Evolutionary conservation across 441 rosid genomes (phyloP).

Genomic region (Lepidium campestre): DNA sequence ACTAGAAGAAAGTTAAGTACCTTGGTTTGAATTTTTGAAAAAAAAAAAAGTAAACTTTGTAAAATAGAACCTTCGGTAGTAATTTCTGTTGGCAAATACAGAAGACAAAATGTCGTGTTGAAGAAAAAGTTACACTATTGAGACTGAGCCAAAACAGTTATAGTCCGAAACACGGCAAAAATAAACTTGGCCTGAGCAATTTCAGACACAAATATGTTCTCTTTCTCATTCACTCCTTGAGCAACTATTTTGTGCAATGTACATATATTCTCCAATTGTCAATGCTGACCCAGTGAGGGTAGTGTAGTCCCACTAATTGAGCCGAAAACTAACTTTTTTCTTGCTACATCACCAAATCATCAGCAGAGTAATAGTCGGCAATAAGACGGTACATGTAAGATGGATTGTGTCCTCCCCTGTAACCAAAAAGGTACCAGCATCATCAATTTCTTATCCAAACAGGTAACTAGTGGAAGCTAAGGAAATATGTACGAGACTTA

Average conservation of each 20-base stretch:
- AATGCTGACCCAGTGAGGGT: neutral
- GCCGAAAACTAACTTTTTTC: neutral
- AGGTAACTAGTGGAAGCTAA: neutral
- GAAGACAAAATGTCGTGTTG: neutral
- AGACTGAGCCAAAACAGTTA: neutral
- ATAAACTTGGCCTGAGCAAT: constrained; percentile 15
- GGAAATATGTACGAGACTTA: constrained; percentile 37
- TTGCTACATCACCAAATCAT: constrained; percentile 67
- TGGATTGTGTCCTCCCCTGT: constrained; percentile 97
- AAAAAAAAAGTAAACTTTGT: no score
- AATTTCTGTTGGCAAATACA: neutral
- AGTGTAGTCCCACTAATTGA: constrained; percentile 3
- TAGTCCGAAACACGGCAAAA: constrained; percentile 19
- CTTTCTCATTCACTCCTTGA: constrained; percentile 16
- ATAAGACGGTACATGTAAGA: constrained; percentile 94
- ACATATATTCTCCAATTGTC: constrained; percentile 14
- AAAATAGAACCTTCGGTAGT: neutral
- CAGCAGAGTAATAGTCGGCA: constrained; percentile 95
- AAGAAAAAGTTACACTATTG: neutral
- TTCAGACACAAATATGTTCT: constrained; percentile 13
- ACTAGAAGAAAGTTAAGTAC: no score
- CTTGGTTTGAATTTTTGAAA: neutral
- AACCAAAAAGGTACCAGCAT: constrained; percentile 6
- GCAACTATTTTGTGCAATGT: constrained; percentile 20
- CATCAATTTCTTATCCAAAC: neutral